Conservation (phyloP, 305 asterid species). For the Plantago coronopus region DNA sequence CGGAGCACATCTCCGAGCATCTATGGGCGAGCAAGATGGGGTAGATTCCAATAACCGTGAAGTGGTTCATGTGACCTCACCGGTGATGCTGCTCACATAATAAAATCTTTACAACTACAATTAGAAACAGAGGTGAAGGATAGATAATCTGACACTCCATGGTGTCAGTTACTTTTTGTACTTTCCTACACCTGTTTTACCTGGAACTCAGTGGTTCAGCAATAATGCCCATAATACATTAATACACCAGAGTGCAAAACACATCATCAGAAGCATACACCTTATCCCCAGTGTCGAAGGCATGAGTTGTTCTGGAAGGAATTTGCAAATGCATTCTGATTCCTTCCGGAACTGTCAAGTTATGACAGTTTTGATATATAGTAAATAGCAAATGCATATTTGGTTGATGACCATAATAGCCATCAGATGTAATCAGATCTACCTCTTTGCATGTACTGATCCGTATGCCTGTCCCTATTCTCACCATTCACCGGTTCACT, state of each 20-base stretch:
- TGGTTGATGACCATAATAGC: constrained; percentile 27
- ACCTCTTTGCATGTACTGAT: constrained; percentile 45
- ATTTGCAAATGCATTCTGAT: constrained; percentile 28
- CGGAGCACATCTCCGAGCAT: constrained; percentile 17
- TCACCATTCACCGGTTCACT: constrained; percentile 23
- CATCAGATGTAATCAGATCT: constrained; percentile 48
- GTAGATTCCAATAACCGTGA: constrained; percentile 25
- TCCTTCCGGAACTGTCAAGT: constrained; percentile 33
- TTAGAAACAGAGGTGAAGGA: constrained; percentile 16
- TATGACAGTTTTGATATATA: constrained; percentile 30
- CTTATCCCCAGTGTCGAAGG: constrained; percentile 33
- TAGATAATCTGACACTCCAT: constrained; percentile 10
- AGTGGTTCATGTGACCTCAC: constrained; percentile 37
- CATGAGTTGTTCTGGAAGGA: constrained; percentile 37
- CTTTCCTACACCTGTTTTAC: constrained; percentile 7
- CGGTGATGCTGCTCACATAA: constrained; percentile 40
- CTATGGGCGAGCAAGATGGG: constrained; percentile 22
- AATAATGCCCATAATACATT: constrained; percentile 6
- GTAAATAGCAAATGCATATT: constrained; percentile 28
- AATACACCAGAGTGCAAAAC: constrained; percentile 16
- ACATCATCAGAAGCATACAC: constrained; percentile 31
- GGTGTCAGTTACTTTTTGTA: background rate
- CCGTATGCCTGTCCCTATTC: constrained; percentile 2
- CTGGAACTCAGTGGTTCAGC: constrained; percentile 20
- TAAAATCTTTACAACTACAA: constrained; percentile 26